Evolutionary conservation across 495 filamentous ascomycete genomes (phyloP).

Genomic region (Ascodesmis nigricans): DNA sequence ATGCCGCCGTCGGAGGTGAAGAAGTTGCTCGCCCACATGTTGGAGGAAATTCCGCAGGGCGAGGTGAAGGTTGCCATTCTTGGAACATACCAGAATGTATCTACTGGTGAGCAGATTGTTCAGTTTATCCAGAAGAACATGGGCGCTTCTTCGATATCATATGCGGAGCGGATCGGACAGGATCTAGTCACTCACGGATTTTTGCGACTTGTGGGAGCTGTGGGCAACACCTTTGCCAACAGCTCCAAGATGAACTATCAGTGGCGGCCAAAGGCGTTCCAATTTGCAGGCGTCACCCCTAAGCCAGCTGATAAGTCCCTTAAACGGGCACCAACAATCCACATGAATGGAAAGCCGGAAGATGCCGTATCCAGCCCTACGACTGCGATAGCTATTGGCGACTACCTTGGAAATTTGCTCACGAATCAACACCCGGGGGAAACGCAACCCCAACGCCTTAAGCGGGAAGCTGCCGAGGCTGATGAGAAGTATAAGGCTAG

Average conservation of each 20-base stretch:
- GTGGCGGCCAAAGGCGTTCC: slow-evolving; percentile 81
- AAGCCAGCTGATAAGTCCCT: slow-evolving; percentile 38
- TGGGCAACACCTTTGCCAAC: slow-evolving; percentile 89
- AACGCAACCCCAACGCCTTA: slow-evolving; percentile 64
- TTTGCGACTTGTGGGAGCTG: slow-evolving; percentile 73
- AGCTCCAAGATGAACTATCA: slow-evolving; percentile 94
- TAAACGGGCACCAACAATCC: slow-evolving; percentile 15
- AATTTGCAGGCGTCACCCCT: slow-evolving; percentile 70
- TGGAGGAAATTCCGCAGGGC: slow-evolving; percentile 62
- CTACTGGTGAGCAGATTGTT: slow-evolving; percentile 74
- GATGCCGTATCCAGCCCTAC: slow-evolving; percentile 26
- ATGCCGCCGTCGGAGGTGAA: slow-evolving; percentile 71
- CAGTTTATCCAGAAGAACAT: slow-evolving; percentile 82
- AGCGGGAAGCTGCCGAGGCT: slow-evolving; percentile 70
- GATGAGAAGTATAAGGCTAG: slow-evolving; percentile 82
- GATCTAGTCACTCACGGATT: slow-evolving; percentile 76
- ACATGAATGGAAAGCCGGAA: slow-evolving; percentile 20
- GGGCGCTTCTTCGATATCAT: slow-evolving; percentile 58
- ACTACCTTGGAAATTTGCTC: slow-evolving; percentile 73
- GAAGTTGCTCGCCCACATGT: slow-evolving; percentile 68
- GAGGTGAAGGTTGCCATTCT: slow-evolving; percentile 90
- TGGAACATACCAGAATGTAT: slow-evolving; percentile 81
- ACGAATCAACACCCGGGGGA: slow-evolving; percentile 79
- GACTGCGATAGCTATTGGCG: slow-evolving; percentile 44
- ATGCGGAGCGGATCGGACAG: slow-evolving; percentile 82